Conservation (phyloP, 176 grass and related monocot genomes). For the Raddia guianensis region DNA sequence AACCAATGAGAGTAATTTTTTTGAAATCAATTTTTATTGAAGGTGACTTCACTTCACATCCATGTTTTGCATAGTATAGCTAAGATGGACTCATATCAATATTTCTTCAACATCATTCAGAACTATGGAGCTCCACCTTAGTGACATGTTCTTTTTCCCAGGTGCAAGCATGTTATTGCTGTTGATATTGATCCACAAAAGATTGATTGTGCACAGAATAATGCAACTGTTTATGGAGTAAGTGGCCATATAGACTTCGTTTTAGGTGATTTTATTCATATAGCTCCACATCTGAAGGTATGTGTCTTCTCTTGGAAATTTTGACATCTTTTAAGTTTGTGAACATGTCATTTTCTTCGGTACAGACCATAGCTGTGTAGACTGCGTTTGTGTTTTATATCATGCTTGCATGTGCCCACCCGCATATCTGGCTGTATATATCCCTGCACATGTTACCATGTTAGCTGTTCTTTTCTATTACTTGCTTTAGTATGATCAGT, state of each 20-base stretch:
- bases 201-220: slow-evolving; percentile 75
- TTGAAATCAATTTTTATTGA: slow-evolving; percentile 3
- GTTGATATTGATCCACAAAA: slow-evolving; percentile 96
- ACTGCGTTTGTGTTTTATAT: slow-evolving; percentile 18
- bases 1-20: background rate
- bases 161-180: slow-evolving; percentile 88
- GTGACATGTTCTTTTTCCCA: slow-evolving; percentile 52
- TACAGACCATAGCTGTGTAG: slow-evolving; percentile 2
- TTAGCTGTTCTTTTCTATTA: background rate
- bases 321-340: slow-evolving; percentile 14
- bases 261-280: slow-evolving; percentile 69
- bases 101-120: slow-evolving; percentile 3
- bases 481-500: slow-evolving; percentile 31
- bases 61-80: background rate
- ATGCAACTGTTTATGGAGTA: slow-evolving; percentile 92
- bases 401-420: slow-evolving; percentile 17
- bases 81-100: background rate
- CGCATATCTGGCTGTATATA: background rate
- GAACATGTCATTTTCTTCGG: background rate
- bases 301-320: slow-evolving; percentile 29
- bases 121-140: slow-evolving; percentile 1
- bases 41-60: background rate
- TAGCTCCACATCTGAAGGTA: slow-evolving; percentile 72
- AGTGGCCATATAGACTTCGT: slow-evolving; percentile 79
- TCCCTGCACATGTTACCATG: slow-evolving; percentile 3